Evolutionary conservation across 2,329 filamentous ascomycete genomes (phyloP).

Genomic region (Aureobasidium leucospermi): DNA sequence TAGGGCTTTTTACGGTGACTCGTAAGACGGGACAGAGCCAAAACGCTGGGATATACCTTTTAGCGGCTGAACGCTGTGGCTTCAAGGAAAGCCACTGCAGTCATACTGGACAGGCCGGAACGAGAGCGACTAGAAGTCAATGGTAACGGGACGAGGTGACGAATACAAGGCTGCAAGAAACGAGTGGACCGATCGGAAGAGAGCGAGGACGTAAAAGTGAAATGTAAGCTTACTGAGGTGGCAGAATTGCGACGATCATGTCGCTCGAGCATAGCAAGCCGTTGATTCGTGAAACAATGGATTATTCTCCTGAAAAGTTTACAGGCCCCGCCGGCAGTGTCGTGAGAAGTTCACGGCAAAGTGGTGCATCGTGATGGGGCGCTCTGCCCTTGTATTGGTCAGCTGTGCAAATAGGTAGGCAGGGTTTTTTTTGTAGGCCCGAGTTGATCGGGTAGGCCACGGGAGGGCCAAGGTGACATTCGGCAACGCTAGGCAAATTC

Average conservation of each 20-base stretch:
- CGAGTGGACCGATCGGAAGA: not conserved
- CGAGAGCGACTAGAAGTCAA: not conserved
- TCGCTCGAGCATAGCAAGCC: slow-evolving; percentile 1
- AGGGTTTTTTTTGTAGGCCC: slow-evolving; percentile 9
- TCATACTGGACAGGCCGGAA: not conserved
- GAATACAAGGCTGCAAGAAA: slow-evolving; percentile 1
- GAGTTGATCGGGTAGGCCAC: slow-evolving; percentile 8
- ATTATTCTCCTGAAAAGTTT: slow-evolving; percentile 8
- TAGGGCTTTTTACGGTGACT: slow-evolving; percentile 2
- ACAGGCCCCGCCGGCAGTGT: not conserved
- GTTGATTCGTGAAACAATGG: slow-evolving; percentile 13
- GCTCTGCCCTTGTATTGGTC: slow-evolving; percentile 1
- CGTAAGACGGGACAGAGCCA: slow-evolving; percentile 8
- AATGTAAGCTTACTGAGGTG: slow-evolving; percentile 5
- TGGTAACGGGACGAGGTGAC: not conserved
- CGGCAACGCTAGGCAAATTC: slow-evolving; percentile 1
- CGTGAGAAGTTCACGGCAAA: not conserved
- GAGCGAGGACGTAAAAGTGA: not conserved
- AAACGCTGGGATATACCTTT: not conserved
- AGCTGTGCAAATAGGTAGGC: slow-evolving; percentile 5
- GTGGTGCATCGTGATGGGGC: not conserved
- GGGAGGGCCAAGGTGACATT: slow-evolving; percentile 6
- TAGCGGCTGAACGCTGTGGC: not conserved
- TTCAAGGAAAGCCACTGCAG: slow-evolving; percentile 5
- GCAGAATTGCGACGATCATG: slow-evolving; percentile 6